Conservation (phyloP, 352 stramenopile genomes). For the Pythium pyrilobum region DNA sequence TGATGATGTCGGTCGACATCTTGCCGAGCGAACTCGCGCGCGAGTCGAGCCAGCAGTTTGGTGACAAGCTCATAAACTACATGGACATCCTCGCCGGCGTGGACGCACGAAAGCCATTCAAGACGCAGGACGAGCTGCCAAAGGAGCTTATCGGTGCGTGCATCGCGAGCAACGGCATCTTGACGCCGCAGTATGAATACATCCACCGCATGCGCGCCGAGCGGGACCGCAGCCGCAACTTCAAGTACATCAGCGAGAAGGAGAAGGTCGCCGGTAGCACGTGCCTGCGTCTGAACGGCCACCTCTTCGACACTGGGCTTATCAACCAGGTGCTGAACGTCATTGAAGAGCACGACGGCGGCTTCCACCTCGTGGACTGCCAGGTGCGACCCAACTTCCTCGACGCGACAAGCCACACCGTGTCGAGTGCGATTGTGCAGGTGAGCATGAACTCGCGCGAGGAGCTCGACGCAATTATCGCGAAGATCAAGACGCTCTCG, state of each 20-base stretch:
- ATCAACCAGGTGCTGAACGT: conserved; percentile 96
- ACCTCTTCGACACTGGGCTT: conserved; percentile 95
- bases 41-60: conserved; percentile 95
- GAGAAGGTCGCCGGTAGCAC: conserved; percentile 72
- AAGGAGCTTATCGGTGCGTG: conserved; percentile 84
- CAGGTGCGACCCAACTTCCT: conserved; percentile 82
- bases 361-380: conserved; percentile 91
- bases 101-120: conserved; percentile 46
- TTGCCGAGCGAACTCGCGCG: conserved; percentile 91
- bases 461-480: conserved; percentile 80
- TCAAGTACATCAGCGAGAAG: conserved; percentile 61
- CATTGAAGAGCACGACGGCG: conserved; percentile 85
- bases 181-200: conserved; percentile 88
- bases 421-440: conserved; percentile 76
- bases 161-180: conserved; percentile 85
- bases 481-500: conserved; percentile 81
- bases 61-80: conserved; percentile 88
- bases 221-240: conserved; percentile 62
- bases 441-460: conserved; percentile 70
- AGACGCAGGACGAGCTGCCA: conserved; percentile 54
- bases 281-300: conserved; percentile 82
- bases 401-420: conserved; percentile 29
- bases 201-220: conserved; percentile 89
- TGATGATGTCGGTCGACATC: conserved; percentile 95
- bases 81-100: conserved; percentile 54